These are phyloP conservation scores for Pestalotiopsis fici DNA, from an alignment of 2,329 filamentous ascomycete species.

Conservation along the genomic window DNA sequence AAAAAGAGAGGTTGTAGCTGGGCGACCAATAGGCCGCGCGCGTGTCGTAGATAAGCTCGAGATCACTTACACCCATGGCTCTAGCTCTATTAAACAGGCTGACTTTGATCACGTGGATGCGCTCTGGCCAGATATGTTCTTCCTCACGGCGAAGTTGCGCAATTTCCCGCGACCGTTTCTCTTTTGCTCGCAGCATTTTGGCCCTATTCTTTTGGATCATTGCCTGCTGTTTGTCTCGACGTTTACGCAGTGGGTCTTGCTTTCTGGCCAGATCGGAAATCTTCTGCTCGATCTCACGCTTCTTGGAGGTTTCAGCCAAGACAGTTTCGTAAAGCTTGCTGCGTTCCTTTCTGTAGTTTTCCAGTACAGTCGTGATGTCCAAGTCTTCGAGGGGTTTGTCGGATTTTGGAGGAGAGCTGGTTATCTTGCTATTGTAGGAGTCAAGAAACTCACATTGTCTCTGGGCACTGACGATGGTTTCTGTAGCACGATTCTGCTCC, in stretches of 20 bases:
- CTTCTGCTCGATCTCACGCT: slow-evolving; percentile 33
- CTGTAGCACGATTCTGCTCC: slow-evolving; percentile 27
- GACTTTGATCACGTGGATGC: slow-evolving; percentile 50
- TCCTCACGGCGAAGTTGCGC: slow-evolving; percentile 42
- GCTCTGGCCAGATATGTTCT: slow-evolving; percentile 50
- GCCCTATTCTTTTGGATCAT: slow-evolving; percentile 18
- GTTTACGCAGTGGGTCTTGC: slow-evolving; percentile 27
- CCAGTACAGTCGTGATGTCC: slow-evolving; percentile 37
- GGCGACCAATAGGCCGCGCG: slow-evolving; percentile 59
- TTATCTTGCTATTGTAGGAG: slow-evolving; percentile 35
- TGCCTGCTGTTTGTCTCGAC: slow-evolving; percentile 22
- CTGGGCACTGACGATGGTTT: slow-evolving; percentile 32
- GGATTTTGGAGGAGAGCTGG: neutral
- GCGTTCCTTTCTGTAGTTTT: slow-evolving; percentile 43
- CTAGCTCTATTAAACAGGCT: too few species aligned
- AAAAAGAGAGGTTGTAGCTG: slow-evolving; percentile 64
- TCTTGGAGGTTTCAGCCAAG: slow-evolving; percentile 29
- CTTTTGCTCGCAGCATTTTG: slow-evolving; percentile 28
- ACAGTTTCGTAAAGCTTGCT: slow-evolving; percentile 42
- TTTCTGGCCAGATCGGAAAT: slow-evolving; percentile 34
- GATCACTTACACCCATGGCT: slow-evolving; percentile 34
- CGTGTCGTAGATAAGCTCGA: slow-evolving; percentile 62
- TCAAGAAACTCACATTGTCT: slow-evolving; percentile 44
- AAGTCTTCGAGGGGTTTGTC: slow-evolving; percentile 28
- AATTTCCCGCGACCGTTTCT: slow-evolving; percentile 35